phyloP scores from a whole-genome alignment of 2,329 filamentous ascomycete species.

The Ascochyta clinopodiicola region DNA sequence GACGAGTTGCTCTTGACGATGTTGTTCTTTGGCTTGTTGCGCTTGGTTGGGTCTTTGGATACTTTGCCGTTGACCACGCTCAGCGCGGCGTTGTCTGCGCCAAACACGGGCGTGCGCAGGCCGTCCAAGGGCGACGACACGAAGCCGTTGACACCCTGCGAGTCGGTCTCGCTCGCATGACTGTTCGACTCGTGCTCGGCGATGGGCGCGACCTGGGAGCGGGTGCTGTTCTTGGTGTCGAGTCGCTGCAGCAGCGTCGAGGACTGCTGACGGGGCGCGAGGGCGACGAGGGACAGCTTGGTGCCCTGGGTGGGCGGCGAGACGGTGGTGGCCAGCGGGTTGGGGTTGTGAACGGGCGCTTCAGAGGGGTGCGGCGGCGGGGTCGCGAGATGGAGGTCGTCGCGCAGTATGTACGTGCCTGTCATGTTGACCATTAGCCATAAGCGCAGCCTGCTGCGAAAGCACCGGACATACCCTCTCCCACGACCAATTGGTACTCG shows the following conservation, averaged over 20 bases:
- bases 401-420: conserved; percentile 90
- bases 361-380: conserved; percentile 96
- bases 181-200: conserved; percentile 55
- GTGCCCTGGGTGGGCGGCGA: conserved; percentile 85
- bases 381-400: conserved; percentile 90
- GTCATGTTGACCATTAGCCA: conserved; percentile 30
- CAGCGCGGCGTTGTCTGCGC: conserved; percentile 82
- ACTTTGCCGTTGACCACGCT: conserved; percentile 68
- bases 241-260: conserved; percentile 52
- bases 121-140: conserved; percentile 39
- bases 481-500: conserved; percentile 89
- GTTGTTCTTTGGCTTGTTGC: conserved; percentile 95
- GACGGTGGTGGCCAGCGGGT: conserved; percentile 85
- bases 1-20: conserved; percentile 98
- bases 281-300: conserved; percentile 77
- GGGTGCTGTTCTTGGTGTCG: conserved; percentile 51
- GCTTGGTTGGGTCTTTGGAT: conserved; percentile 70
- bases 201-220: conserved; percentile 53
- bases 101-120: conserved; percentile 70
- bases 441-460: background rate
- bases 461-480: conserved; percentile 72
- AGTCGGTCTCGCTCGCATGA: conserved; percentile 55
- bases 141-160: conserved; percentile 48
- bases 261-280: conserved; percentile 62
- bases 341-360: conserved; percentile 83